Base-by-base conservation (phyloP, 2,329 filamentous ascomycete species). In the Cercospora nicotianae region DNA sequence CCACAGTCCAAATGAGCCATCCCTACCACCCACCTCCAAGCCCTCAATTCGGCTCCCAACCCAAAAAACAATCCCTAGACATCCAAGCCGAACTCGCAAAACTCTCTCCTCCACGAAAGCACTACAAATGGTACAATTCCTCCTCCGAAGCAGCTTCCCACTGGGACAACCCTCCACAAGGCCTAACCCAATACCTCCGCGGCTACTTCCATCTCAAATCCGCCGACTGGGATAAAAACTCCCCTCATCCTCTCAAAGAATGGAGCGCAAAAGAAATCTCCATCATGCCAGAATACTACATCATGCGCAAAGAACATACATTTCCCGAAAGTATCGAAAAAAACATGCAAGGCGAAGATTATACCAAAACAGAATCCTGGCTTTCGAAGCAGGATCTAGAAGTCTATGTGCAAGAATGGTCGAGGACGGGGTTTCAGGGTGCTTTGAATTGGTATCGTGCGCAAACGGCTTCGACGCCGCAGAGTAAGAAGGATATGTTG, bases 181-280 rank as follows among this genome's bases (percentile, higher is more conserved):
- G 87, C 2, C 80, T 91, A 12, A 81, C 84, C n/a, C 76, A 77
- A 0, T 91, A 90, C 69, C 80, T 91, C 1, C 83, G 88, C 9
- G 88, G 89, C 3, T 91, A 91, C 74, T 87, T 91, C 70, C 85
- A 91, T 73, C 81, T 91, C 59, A 91, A 91, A 75, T 88, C 86
- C 63, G 88, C 85, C 5, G 84, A 86, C 64, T 90, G 87, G 86
- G 73, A 77, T 4, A 59, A 67, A 16, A 80, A 81, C 4, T 73
- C 82, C 1, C 87, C 89, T 0, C 79, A 80, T 31, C 83, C 86
- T 0, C 79, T 91, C 5, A 70, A 79, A 12, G 80, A 78, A 2
- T 90, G 87, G 87, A 83, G 79, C 1, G 88, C 88, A 0, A 75
- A 80, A 12, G 85, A 88, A 55, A 75, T 91, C 1, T 82, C 82